Evolutionary conservation across 495 filamentous ascomycete species (phyloP), one percentile per base, ranked within the genome.

Genomic region (Bryoglossum gracile): DNA sequence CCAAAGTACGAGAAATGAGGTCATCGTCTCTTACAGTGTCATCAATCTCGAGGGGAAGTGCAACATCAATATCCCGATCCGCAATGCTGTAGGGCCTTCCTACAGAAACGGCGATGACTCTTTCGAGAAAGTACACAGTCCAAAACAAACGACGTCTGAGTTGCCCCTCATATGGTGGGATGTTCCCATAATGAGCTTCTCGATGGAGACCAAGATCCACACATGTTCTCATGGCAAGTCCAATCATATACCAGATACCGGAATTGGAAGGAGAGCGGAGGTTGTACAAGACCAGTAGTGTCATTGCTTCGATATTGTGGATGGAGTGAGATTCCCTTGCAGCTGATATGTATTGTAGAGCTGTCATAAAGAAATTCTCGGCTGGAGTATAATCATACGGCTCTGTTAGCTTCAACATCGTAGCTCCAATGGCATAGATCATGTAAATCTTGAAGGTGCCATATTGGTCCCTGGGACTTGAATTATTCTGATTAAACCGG

Each of bases 161-260:
- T 41, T 76, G 72, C 3, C 67, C 65, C 1, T 68, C 69, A 53
- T 72, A 70, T 25, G 64, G 65, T 18, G 75, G 63, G 24, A 76
- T 54, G 36, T 65, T 69, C 40, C 58, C 63, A 45, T 75, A 70
- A 47, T 72, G 71, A 43, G 69, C 68, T 46, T 68, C 73, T 26
- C 71, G 61, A 37, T 77, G 73, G 8, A 77, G 63, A 4, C 73
- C 74, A 3, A 77, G 62, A 43, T 77, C 73, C 28, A 77, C 73
- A 24, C 70, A 71, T 10, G 70, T 77, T 19, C 73, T 66, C 72
- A 76, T 77, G 1, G 73, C 73, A 19, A 77, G 63, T 23, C 73
- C 73, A 33, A 77, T 70, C 70, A 77, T 74, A 41, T 77, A 77
- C 74, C 73, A 77, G 53, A 77, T 66, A 10, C 73, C 74, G 54